Base-by-base conservation (phyloP, 164 flowering plant genomes). In the Piper betle region DNA sequence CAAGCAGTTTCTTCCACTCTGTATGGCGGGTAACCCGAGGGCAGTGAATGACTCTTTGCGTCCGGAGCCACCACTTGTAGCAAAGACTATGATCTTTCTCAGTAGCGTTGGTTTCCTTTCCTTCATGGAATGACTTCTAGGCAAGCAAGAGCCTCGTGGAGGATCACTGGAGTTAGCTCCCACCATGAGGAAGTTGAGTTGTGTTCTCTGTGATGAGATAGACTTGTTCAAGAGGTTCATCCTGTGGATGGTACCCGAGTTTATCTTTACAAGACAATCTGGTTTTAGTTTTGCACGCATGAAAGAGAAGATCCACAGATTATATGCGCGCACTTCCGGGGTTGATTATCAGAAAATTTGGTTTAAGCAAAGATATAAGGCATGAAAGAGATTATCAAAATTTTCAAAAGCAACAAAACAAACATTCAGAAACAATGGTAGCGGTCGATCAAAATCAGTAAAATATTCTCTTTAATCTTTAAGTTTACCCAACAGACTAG, bases 171-270 rank as follows among this genome's bases (percentile, higher is more conserved):
- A 46, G 6, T 46, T 59, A 58, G 48, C 20, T 33, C 62, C 61
- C 11, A 40, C 59, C 37, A 57, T n/a, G 53, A 57, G 68, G 54
- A 59, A 59, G 33, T 25, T 25, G 18, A 58, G 52, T 3, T 61
- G 62, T 60, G 57, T 55, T 20, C 66, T 52, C 50, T 39, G 61
- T 18, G 70, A 42, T 8, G 57, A n/a, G 61, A 68, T 52, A 42
- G 62, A 57, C 38, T 68, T 60, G 53, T 62, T 68, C 37, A 57
- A 57, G 52, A 58, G 57, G 48, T 41, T 57, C 66, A 68, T 68
- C 1, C 70, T 58, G 66, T 25, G n/a, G 33, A 48, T 54, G 15
- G 15, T 2, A 46, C 50, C 50, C 50, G 15, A 2, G 13, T 46
- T 15, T 52, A 20, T 52, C 53, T 41, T 67, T 10, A 12, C 10